These are phyloP conservation scores for Sugiyamaella mastotermitis DNA, from an alignment of 805 yeast species.

Conservation along the genomic window DNA sequence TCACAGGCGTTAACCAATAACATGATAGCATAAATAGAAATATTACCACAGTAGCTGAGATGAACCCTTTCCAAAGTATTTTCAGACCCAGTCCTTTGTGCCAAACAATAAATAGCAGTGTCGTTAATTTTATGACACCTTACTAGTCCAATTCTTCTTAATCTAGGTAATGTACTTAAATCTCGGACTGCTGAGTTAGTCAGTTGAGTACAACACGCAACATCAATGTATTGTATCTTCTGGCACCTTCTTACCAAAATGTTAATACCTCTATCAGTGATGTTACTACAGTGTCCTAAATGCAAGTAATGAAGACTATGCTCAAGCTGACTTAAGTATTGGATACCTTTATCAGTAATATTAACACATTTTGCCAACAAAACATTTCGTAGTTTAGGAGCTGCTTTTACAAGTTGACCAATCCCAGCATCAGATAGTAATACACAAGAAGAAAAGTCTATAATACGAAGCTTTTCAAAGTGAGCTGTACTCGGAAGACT, in stretches of 20 bases:
- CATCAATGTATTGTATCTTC: constrained; percentile 83
- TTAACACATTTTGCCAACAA: constrained; percentile 84
- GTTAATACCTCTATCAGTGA: constrained; percentile 84
- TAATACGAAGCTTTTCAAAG: constrained; percentile 62
- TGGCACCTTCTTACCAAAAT: constrained; percentile 70
- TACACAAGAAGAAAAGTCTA: constrained; percentile 81
- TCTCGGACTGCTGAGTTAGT: constrained; percentile 79
- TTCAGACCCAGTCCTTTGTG: constrained; percentile 57
- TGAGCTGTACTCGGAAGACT: constrained; percentile 42
- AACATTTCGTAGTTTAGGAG: constrained; percentile 83
- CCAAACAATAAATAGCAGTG: constrained; percentile 64
- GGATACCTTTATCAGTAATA: constrained; percentile 75
- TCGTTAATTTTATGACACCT: constrained; percentile 87
- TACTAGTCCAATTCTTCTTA: constrained; percentile 88
- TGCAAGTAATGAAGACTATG: constrained; percentile 82
- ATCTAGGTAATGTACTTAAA: constrained; percentile 66
- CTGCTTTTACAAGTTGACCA: constrained; percentile 60
- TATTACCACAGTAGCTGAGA: constrained; percentile 79
- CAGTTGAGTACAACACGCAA: constrained; percentile 88
- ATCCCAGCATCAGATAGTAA: constrained; percentile 76
- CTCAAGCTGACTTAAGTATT: constrained; percentile 66
- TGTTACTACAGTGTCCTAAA: constrained; percentile 86
- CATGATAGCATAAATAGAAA: constrained; percentile 73
- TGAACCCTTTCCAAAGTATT: constrained; percentile 90
- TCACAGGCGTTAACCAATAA: constrained; percentile 75